phyloP scores from a whole-genome alignment of 2,329 filamentous ascomycete genomes.

The Alternaria sp. region DNA sequence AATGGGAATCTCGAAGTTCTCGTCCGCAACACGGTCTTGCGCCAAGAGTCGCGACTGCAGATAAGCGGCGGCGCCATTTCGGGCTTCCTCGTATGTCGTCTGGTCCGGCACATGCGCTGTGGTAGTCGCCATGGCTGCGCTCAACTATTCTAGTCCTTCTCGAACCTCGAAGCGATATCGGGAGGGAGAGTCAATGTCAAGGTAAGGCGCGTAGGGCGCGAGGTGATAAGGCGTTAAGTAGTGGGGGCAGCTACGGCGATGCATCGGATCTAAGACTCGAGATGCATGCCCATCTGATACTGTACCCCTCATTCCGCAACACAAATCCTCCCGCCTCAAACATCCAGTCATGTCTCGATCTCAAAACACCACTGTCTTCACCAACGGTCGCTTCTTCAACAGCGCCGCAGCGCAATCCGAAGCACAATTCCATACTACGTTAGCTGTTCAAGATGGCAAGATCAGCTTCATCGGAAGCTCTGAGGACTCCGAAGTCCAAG shows the following conservation, averaged over 20 bases:
- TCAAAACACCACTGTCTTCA: constrained; percentile 26
- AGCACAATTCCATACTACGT: constrained; percentile 30
- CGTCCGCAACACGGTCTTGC: constrained; percentile 16
- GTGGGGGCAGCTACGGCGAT: constrained; percentile 10
- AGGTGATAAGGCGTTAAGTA: constrained; percentile 1
- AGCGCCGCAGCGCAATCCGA: constrained; percentile 2
- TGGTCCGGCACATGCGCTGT: constrained; percentile 35
- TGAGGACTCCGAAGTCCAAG: constrained; percentile 33
- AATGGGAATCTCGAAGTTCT: constrained; percentile 45
- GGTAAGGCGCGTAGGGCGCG: background rate
- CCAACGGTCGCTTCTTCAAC: constrained; percentile 37
- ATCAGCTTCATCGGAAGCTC: constrained; percentile 52
- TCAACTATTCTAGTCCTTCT: background rate
- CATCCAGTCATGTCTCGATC: constrained; percentile 15
- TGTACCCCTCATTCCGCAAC: constrained; percentile 6
- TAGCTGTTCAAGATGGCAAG: constrained; percentile 51
- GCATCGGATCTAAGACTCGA: constrained; percentile 24
- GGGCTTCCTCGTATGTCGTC: constrained; percentile 40
- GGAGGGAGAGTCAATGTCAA: background rate
- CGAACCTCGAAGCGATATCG: background rate
- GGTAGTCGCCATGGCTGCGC: background rate
- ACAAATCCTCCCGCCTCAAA: background rate
- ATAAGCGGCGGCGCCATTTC: constrained; percentile 45
- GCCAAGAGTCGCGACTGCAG: constrained; percentile 41
- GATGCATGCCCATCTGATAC: constrained; percentile 14